A percentile compares a stretch with the other conserved stretches of the same genome.
Evolutionary conservation across 2,329 filamentous ascomycete species (phyloP).

Genomic region (Graphilbum fragrans): DNA sequence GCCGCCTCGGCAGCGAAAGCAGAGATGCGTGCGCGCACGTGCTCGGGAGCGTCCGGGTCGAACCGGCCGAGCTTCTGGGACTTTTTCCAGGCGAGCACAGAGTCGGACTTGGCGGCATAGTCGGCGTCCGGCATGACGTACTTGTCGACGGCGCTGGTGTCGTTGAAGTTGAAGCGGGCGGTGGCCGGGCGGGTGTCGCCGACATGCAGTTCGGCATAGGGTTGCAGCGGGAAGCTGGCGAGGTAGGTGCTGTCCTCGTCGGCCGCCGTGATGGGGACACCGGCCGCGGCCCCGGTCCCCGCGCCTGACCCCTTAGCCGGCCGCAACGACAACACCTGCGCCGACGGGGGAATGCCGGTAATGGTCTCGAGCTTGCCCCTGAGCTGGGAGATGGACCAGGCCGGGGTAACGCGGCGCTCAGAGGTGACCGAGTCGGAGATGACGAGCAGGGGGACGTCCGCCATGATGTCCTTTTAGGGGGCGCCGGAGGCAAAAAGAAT

Average conservation of each 20-base stretch:
- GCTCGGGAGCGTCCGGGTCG: constrained; percentile 67
- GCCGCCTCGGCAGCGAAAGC: constrained; percentile 59
- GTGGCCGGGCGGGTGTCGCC: constrained; percentile 66
- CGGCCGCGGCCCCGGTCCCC: constrained; percentile 11
- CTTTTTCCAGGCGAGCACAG: constrained; percentile 91
- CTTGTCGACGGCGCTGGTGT: constrained; percentile 73
- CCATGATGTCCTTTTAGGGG: constrained; percentile 32
- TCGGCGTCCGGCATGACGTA: constrained; percentile 77
- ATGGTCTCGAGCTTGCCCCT: constrained; percentile 84
- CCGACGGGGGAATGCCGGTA: constrained; percentile 76
- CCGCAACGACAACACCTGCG: constrained; percentile 65
- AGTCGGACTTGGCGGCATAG: constrained; percentile 78
- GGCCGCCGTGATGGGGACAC: constrained; percentile 52
- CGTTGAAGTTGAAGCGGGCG: constrained; percentile 67
- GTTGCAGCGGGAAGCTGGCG: constrained; percentile 52
- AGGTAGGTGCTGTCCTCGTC: constrained; percentile 62
- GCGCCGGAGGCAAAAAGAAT: too few relatives aligned
- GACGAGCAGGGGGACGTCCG: constrained; percentile 65
- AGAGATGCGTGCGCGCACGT: constrained; percentile 59
- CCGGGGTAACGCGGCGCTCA: constrained; percentile 82
- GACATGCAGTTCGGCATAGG: constrained; percentile 71
- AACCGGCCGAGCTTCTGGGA: constrained; percentile 92
- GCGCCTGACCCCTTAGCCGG: constrained; percentile 16
- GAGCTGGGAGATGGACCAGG: constrained; percentile 78
- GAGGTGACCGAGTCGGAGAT: constrained; percentile 66